Evolutionary conservation across 768 basidiomycete species (phyloP), one percentile per base, ranked within the genome.

Genomic region (Lepiota venenata): DNA sequence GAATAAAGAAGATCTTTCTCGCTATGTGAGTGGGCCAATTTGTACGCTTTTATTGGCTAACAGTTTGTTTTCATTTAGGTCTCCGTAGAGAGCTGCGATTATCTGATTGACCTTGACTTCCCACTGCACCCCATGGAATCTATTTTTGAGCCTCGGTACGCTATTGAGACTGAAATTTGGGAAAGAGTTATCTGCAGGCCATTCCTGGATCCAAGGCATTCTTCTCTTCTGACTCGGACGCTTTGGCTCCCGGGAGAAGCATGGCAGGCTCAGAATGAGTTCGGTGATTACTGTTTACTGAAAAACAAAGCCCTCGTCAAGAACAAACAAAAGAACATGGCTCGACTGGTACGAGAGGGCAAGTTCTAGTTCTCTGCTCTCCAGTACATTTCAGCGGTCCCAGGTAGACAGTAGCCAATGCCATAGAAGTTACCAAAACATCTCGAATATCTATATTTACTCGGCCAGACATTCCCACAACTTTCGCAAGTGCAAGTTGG

Each of bases 251-350:
- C 95, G 6, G 82, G 85, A 11, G 66, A 76, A 43, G 70, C 69
- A 56, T 91, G 92, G 86, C 81, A 86, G 58, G 70, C 68, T 21
- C 69, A 70, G 59, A 92, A 96, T 64, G 78, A 78, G 55, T 97
- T 80, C 68, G 96, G 96, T 1, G 92, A 98, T 62, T 97, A 93
- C 66, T 97, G 95, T 67, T 65, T 99, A 58, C 74, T 99, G 57
- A 83, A 78, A 67, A 87, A 92, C 59, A 80, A 67, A 61, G 71
- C 65, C 14, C 66, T 61, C 27, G 69, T 81, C 21, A 56, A 48
- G 1, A 57, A 58, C 48, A 78, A 79, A 59, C 71, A 77, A 56
- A 55, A 51, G 8, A 47, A 64, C 27, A 59, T 72, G 9, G 59
- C 59, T 35, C 56, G 52, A 43, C 59, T 43, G 11, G 47, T 47